These are phyloP conservation scores for Microsporum canis DNA, from an alignment of 2,329 filamentous ascomycete species.

Conservation along the genomic window DNA sequence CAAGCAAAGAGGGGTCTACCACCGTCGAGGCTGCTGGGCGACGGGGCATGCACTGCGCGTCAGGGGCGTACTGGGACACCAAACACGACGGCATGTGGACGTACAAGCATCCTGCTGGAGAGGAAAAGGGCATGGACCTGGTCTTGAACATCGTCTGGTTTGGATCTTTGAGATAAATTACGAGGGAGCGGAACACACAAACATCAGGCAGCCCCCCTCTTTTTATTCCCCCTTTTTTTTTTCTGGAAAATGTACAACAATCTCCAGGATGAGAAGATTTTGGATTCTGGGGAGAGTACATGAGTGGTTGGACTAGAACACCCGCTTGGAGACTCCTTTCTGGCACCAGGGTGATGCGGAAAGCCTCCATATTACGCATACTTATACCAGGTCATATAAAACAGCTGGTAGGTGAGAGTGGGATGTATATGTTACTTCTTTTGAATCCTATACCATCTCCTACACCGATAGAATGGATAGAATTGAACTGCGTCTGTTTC, in stretches of 20 bases:
- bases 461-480: neutral
- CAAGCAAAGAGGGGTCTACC: slow-evolving; percentile 16
- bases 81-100: slow-evolving; percentile 45
- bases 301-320: neutral
- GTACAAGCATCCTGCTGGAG: slow-evolving; percentile 39
- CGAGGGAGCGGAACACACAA: neutral
- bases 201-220: neutral
- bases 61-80: slow-evolving; percentile 41
- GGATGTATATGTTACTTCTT: no score
- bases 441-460: no score
- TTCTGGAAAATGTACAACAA: neutral
- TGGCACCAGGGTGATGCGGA: neutral
- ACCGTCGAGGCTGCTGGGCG: slow-evolving; percentile 48
- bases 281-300: neutral
- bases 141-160: slow-evolving; percentile 42
- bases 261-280: neutral
- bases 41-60: slow-evolving; percentile 53
- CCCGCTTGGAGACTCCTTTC: no score
- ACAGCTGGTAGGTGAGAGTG: neutral
- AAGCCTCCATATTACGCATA: neutral
- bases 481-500: neutral
- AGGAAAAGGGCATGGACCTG: slow-evolving; percentile 38
- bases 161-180: slow-evolving; percentile 21
- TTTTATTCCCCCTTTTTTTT: neutral
- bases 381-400: neutral